Evolutionary conservation across 2,329 filamentous ascomycete genomes (phyloP).

Genomic region (Coniochaeta sp.): DNA sequence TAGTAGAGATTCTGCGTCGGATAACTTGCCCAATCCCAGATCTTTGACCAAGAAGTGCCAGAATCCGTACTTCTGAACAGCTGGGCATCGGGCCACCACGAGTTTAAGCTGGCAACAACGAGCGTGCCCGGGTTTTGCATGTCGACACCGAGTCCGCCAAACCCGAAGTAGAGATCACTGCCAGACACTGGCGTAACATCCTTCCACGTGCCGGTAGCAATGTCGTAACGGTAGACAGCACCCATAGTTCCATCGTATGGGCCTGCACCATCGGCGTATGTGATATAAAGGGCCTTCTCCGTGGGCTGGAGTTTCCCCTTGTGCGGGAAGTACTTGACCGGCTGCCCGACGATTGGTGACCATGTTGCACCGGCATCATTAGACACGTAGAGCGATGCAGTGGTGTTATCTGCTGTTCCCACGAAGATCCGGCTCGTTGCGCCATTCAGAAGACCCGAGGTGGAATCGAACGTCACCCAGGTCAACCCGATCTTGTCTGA

Average conservation of each 20-base stretch:
- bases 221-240: conserved; percentile 46
- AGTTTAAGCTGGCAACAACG: conserved; percentile 48
- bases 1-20: conserved; percentile 39
- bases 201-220: conserved; percentile 38
- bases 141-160: conserved; percentile 48
- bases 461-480: conserved; percentile 48
- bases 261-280: conserved; percentile 45
- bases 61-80: conserved; percentile 48
- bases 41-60: conserved; percentile 42
- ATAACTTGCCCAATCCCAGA: conserved; percentile 44
- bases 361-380: conserved; percentile 46
- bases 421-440: conserved; percentile 50
- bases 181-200: conserved; percentile 48
- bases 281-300: conserved; percentile 47
- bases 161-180: conserved; percentile 40
- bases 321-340: conserved; percentile 43
- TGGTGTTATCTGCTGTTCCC: conserved; percentile 43
- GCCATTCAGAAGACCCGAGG: conserved; percentile 33
- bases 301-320: conserved; percentile 41
- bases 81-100: conserved; percentile 51
- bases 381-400: conserved; percentile 45
- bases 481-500: conserved; percentile 39
- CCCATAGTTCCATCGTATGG: conserved; percentile 49
- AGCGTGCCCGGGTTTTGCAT: conserved; percentile 45
- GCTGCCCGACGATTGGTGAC: conserved; percentile 41